Percentiles rank a stretch among this genome's conserved stretches.
Evolutionary conservation across 768 basidiomycete species (phyloP).

Genomic region (Crassisporium funariophilum): DNA sequence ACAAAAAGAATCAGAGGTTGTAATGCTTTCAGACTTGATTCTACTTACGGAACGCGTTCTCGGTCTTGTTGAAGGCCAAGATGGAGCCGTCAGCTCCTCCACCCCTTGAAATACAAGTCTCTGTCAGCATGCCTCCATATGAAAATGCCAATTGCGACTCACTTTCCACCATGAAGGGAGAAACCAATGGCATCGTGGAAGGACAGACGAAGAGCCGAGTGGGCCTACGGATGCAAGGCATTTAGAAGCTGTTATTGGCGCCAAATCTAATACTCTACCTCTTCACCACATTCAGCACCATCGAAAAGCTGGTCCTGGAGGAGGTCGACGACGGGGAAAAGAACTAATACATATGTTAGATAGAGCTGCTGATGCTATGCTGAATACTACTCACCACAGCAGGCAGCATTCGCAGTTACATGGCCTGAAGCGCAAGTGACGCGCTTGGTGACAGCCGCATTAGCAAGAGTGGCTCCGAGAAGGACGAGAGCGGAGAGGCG

Average conservation of each 20-base stretch:
- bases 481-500: background rate
- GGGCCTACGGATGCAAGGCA: background rate
- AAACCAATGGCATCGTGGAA: background rate
- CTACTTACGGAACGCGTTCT: too few species aligned
- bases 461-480: background rate
- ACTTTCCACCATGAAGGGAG: background rate
- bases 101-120: background rate
- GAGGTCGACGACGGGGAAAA: constrained; percentile 16
- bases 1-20: constrained; percentile 17
- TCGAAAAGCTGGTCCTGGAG: constrained; percentile 29
- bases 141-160: background rate
- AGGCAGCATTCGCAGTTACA: constrained; percentile 7
- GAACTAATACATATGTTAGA: background rate
- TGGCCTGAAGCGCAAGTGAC: constrained; percentile 9
- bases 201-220: constrained; percentile 1
- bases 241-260: background rate
- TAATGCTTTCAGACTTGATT: constrained; percentile 24
- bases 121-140: background rate
- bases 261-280: constrained; percentile 26
- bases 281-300: constrained; percentile 28
- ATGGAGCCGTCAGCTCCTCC: too few species aligned
- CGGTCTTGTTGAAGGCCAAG: too few species aligned
- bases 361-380: background rate
- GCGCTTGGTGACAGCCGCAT: constrained; percentile 6
- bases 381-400: constrained; percentile 1